phyloP scores from a whole-genome alignment of 1,284 basidiomycete genomes.

The Ganoderma sp. region DNA sequence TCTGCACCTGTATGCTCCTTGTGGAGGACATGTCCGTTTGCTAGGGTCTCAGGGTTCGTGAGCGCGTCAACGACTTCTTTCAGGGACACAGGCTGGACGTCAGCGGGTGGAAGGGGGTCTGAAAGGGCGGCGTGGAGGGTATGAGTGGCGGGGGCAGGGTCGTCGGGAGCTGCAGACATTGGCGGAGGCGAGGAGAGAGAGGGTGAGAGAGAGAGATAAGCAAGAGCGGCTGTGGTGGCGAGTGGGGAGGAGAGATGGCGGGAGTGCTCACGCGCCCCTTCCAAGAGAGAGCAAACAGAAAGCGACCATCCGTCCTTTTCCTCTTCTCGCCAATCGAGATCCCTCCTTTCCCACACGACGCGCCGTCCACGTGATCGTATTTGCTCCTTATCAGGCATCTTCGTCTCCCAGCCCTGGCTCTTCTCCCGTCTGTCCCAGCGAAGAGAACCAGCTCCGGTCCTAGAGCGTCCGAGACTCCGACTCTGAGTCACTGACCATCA shows the following conservation, averaged over 20 bases:
- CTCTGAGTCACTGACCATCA: neutral
- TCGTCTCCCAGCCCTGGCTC: neutral
- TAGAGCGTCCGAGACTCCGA: neutral
- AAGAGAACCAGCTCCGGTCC: neutral
- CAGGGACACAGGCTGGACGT: conserved; percentile 19
- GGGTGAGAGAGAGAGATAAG: conserved; percentile 31
- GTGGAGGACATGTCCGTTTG: conserved; percentile 16
- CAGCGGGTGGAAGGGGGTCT: conserved; percentile 13
- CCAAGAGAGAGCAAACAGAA: conserved; percentile 28
- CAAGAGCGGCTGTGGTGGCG: conserved; percentile 23
- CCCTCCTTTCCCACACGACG: conserved; percentile 26
- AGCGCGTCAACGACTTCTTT: conserved; percentile 18
- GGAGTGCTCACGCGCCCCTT: conserved; percentile 32
- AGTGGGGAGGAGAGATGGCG: conserved; percentile 20
- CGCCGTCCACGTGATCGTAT: conserved; percentile 32
- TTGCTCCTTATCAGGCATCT: conserved; percentile 14
- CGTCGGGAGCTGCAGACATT: conserved; percentile 40
- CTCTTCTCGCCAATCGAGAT: conserved; percentile 23
- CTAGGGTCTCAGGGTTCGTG: conserved; percentile 18
- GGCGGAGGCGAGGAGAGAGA: conserved; percentile 23
- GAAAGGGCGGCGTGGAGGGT: conserved; percentile 26
- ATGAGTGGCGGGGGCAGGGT: conserved; percentile 28
- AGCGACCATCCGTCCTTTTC: conserved; percentile 31
- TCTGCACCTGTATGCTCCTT: conserved; percentile 9
- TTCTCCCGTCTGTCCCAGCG: neutral